phyloP scores from a whole-genome alignment of 2,329 filamentous ascomycete genomes.

The Lecanoromycetidae sp. region DNA sequence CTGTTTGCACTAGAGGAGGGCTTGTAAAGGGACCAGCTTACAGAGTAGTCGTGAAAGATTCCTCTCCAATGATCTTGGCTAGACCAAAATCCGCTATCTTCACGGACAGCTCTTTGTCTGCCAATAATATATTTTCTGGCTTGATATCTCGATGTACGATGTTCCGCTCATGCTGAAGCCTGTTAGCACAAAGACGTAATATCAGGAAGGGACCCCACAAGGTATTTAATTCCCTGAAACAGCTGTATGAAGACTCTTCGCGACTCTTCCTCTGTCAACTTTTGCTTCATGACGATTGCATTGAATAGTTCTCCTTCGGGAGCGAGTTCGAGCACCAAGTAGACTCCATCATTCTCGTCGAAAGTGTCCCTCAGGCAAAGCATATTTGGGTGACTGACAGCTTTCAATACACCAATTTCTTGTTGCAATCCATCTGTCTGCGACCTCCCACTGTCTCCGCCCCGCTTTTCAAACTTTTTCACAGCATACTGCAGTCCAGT shows the following conservation, averaged over 20 bases:
- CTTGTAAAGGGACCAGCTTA: conserved; percentile 31
- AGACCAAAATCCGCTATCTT: conserved; percentile 95
- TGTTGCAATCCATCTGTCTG: conserved; percentile 82
- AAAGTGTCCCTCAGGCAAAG: conserved; percentile 92
- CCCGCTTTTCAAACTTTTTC: conserved; percentile 83
- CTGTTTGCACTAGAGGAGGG: background rate
- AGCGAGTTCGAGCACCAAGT: conserved; percentile 80
- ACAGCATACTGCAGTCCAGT: conserved; percentile 77
- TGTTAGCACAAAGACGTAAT: conserved; percentile 11
- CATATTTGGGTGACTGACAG: conserved; percentile 88
- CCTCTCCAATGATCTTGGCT: conserved; percentile 96
- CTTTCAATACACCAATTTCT: conserved; percentile 92
- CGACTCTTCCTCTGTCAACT: conserved; percentile 70
- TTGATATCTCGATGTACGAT: conserved; percentile 98
- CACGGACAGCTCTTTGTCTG: conserved; percentile 70
- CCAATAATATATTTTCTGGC: conserved; percentile 85
- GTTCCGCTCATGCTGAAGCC: conserved; percentile 73
- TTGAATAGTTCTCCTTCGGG: conserved; percentile 94
- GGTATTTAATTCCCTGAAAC: conserved; percentile 86
- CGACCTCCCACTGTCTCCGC: conserved; percentile 68
- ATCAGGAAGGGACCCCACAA: conserved; percentile 54
- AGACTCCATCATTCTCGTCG: conserved; percentile 80
- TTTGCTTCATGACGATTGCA: conserved; percentile 80
- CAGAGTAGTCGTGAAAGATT: conserved; percentile 92
- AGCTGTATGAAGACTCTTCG: conserved; percentile 82